A percentile compares a stretch with the other conserved stretches of the same genome.
Evolutionary conservation across 306 rosid species (phyloP).

Genomic region (Amphicarpaea edgeworthii): DNA sequence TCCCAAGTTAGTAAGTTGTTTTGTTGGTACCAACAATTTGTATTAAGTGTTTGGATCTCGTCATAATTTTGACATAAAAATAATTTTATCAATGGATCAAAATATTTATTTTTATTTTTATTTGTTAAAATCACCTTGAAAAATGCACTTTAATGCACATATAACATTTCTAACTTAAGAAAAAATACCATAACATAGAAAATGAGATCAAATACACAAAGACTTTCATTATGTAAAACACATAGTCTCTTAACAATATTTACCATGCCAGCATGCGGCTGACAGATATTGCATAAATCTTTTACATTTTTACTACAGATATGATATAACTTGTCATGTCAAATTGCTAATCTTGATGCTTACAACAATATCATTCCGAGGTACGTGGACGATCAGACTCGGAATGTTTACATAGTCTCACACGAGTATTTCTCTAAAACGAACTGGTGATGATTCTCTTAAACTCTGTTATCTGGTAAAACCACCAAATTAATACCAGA

Average conservation of each 20-base stretch:
- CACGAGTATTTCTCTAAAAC: neutral
- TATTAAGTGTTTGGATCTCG: too few relatives aligned
- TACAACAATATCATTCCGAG: conserved; percentile 1
- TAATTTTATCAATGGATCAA: too few relatives aligned
- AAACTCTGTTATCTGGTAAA: conserved; percentile 14
- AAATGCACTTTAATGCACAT: too few relatives aligned
- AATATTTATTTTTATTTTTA: too few relatives aligned
- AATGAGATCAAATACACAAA: neutral
- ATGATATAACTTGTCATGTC: neutral
- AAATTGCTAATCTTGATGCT: conserved; percentile 29
- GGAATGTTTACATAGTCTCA: neutral
- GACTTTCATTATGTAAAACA: neutral
- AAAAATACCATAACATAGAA: conserved; percentile 4
- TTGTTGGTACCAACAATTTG: conserved; percentile 9
- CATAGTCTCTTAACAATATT: conserved; percentile 14
- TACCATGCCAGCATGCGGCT: neutral
- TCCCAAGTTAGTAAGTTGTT: neutral
- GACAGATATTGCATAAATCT: neutral
- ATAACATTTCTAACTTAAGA: too few relatives aligned
- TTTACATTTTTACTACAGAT: neutral
- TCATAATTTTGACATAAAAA: too few relatives aligned
- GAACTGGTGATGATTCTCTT: conserved; percentile 21
- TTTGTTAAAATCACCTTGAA: too few relatives aligned
- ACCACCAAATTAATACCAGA: conserved; percentile 31
- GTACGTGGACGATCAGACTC: neutral